Evolutionary conservation across 2,329 filamentous ascomycete species (phyloP).

Genomic region (Camptophora hylomeconis): DNA sequence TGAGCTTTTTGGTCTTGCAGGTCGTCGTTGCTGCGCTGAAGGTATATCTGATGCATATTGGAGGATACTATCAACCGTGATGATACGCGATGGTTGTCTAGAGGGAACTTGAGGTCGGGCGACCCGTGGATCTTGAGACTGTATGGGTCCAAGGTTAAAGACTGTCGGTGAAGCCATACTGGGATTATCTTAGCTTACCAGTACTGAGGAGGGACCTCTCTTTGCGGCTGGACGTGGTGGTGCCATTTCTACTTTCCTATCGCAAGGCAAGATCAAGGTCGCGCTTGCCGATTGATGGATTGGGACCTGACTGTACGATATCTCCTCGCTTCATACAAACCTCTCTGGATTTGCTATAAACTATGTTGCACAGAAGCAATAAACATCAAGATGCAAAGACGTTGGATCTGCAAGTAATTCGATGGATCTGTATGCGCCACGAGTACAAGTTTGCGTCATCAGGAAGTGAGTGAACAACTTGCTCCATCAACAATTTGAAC

Average conservation of each 20-base stretch:
- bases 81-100: conserved; percentile 53
- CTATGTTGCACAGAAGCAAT: too few species aligned
- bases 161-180: not conserved
- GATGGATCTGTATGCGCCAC: too few species aligned
- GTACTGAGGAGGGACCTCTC: conserved; percentile 31
- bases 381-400: too few species aligned
- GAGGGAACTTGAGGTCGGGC: conserved; percentile 17
- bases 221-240: conserved; percentile 25
- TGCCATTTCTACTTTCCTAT: conserved; percentile 11
- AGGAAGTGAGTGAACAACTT: too few species aligned
- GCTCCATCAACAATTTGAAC: too few species aligned
- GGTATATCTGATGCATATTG: conserved; percentile 91
- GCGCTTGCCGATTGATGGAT: too few species aligned
- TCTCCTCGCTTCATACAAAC: too few species aligned
- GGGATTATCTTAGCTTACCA: not conserved
- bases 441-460: too few species aligned
- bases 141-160: not conserved
- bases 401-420: too few species aligned
- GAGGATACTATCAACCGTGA: conserved; percentile 86
- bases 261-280: too few species aligned
- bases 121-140: conserved; percentile 12
- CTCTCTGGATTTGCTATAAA: too few species aligned
- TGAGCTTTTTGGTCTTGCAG: conserved; percentile 37
- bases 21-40: conserved; percentile 74
- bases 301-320: too few species aligned